phyloP scores from a whole-genome alignment of 2,329 filamentous ascomycete genomes.

The Fusarium sarcochroum region DNA sequence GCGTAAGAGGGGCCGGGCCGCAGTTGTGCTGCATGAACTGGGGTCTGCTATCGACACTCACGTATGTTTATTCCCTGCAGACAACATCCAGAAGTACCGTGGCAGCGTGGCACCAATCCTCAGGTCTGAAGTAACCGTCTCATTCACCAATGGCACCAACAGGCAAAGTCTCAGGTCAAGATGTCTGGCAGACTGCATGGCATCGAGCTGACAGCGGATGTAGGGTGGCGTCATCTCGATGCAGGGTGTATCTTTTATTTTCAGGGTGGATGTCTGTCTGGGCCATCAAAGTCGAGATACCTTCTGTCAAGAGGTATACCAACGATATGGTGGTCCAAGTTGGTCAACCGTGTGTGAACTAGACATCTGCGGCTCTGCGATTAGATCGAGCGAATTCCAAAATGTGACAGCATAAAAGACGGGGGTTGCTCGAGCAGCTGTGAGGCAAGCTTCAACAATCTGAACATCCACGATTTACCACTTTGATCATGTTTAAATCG shows the following conservation, averaged over 20 bases:
- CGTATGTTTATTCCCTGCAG: slow-evolving; percentile 2
- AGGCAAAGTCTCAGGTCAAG: slow-evolving; percentile 1
- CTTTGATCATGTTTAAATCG: slow-evolving; percentile 21
- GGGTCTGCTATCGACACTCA: slow-evolving; percentile 17
- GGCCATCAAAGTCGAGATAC: slow-evolving; percentile 1
- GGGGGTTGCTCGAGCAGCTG: slow-evolving; percentile 4
- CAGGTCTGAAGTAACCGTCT: not conserved
- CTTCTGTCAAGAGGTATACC: slow-evolving; percentile 7
- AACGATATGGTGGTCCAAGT: slow-evolving; percentile 45
- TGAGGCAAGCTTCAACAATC: not conserved
- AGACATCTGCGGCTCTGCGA: slow-evolving; percentile 48
- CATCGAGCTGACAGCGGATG: slow-evolving; percentile 29
- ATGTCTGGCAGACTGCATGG: slow-evolving; percentile 23
- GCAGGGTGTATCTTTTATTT: slow-evolving; percentile 9
- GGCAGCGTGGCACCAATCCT: slow-evolving; percentile 34
- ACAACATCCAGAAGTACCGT: slow-evolving; percentile 13
- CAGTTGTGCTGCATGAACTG: slow-evolving; percentile 28
- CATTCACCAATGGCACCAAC: slow-evolving; percentile 13
- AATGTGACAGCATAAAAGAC: slow-evolving; percentile 38
- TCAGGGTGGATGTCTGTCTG: not conserved
- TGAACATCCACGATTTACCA: not conserved
- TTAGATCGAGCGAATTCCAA: not conserved
- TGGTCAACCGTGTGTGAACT: slow-evolving; percentile 26
- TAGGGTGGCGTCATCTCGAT: slow-evolving; percentile 41
- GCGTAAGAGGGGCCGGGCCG: slow-evolving; percentile 32